These are phyloP conservation scores for Boletus vinaceobasis DNA, from an alignment of 768 basidiomycete genomes.

Conservation along the genomic window DNA sequence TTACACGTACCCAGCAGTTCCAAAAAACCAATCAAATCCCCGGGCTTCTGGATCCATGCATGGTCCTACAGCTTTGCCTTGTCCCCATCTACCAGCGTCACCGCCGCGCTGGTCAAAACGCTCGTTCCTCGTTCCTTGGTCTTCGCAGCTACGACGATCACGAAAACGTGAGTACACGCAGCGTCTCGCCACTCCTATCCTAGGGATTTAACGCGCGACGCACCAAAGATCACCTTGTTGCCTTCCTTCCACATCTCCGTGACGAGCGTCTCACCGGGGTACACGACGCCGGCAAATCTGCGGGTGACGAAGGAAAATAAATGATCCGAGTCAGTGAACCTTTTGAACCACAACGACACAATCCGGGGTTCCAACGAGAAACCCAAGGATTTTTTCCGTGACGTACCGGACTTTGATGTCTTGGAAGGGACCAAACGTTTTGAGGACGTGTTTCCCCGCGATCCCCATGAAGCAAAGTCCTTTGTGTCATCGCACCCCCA, in stretches of 20 bases:
- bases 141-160: slow-evolving; percentile 58
- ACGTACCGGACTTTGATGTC: slow-evolving; percentile 93
- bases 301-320: neutral
- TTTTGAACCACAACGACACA: neutral
- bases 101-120: slow-evolving; percentile 79
- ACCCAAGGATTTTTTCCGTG: neutral
- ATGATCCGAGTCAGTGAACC: neutral
- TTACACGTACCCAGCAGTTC: too few species aligned
- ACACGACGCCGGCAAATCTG: slow-evolving; percentile 88
- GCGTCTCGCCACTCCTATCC: neutral
- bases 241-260: slow-evolving; percentile 99
- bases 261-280: slow-evolving; percentile 91
- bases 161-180: neutral
- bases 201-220: slow-evolving; percentile 31
- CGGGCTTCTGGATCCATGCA: neutral
- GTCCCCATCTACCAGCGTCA: slow-evolving; percentile 53
- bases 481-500: slow-evolving; percentile 11
- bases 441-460: slow-evolving; percentile 87
- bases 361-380: too few species aligned
- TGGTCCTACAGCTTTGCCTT: slow-evolving; percentile 58
- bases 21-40: neutral
- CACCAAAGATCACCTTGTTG: slow-evolving; percentile 85
- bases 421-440: slow-evolving; percentile 78
- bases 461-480: slow-evolving; percentile 92
- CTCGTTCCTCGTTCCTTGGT: slow-evolving; percentile 78